Evolutionary conservation across 2,329 filamentous ascomycete species (phyloP).

Genomic region (Colletotrichum sublineola): DNA sequence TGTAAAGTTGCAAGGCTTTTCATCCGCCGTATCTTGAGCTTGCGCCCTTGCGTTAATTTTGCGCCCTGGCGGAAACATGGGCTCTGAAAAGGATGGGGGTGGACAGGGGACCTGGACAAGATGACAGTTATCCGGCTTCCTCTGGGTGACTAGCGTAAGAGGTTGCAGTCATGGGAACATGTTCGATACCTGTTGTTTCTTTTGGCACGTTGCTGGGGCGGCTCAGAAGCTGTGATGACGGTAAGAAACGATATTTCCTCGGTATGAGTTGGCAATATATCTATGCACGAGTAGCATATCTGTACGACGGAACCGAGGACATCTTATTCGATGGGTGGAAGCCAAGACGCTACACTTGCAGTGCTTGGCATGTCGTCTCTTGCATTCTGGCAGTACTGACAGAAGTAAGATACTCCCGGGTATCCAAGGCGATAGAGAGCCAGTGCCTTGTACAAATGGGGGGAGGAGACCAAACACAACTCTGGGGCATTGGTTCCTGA

Average conservation of each 20-base stretch:
- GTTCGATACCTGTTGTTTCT: not conserved
- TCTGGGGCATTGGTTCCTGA: not conserved
- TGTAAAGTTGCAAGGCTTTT: not conserved
- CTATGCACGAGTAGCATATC: not conserved
- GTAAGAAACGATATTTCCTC: not conserved
- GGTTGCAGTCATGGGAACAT: not conserved
- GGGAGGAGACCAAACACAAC: not conserved
- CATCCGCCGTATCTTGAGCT: not conserved
- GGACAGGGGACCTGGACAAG: not conserved
- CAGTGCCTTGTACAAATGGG: not conserved
- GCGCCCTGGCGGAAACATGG: slow-evolving; percentile 5
- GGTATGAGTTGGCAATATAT: not conserved
- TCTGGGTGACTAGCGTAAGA: slow-evolving; percentile 1
- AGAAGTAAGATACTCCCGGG: not conserved
- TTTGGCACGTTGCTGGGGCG: not conserved
- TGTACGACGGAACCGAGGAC: not conserved
- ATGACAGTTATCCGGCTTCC: slow-evolving; percentile 9
- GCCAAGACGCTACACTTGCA: not conserved
- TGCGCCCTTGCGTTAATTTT: slow-evolving; percentile 1
- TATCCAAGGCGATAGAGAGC: not conserved
- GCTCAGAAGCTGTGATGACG: too few species aligned
- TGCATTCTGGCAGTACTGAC: not conserved
- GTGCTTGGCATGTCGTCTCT: slow-evolving; percentile 13
- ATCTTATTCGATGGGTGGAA: not conserved
- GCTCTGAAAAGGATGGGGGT: not conserved